Base-by-base conservation (phyloP, 768 basidiomycete genomes). In the Cubamyces sp. region DNA sequence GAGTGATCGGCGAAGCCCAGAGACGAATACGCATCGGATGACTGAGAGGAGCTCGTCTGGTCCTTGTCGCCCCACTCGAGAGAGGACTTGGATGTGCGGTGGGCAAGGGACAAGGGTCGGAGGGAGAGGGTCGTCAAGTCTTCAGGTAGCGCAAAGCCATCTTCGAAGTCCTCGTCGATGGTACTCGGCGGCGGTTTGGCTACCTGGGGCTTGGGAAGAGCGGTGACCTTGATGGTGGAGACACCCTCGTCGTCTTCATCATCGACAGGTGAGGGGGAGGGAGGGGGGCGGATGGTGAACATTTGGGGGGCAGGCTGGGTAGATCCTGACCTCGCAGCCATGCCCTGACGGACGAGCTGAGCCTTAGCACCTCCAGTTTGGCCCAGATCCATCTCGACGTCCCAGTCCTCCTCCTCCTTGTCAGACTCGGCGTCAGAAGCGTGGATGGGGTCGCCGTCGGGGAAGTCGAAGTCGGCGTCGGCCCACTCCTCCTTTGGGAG, bases 11-110 rank as follows among this genome's bases (percentile, higher is more conserved):
- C 84, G 65, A 93, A 88, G 52, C 91, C 88, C 39, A 94, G 82
- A 21, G 87, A 83, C 42, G 92, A 92, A 68, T 91, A 92, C 9
- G 90, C 84, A 72, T 94, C 92, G 23, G 92, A 94, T n/a, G 91
- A 93, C 69, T 91, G 90, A 6, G 91, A 74, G 14, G 75, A 67
- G 5, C 83, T 86, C 1, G 92, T 90, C 47, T 90, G 85, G 69
- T 94, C 90, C 71, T 85, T 90, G 75, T 93, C 91, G 30, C 88
- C 83, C 90, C 91, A 93, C 76, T 92, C 91, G 26, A 94, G 80
- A 0, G 92, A 92, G 53, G 84, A 85, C 77, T 93, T 93, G 59
- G 92, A 93, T 9, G 88, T 82, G 54, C 88, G 86, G 70, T 92
- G 90, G 65, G 81, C 84, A 19, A 92, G 84, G 30, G 90, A 85